Base-by-base conservation (phyloP, 805 yeast genomes). In the Teunomyces gatunensis region DNA sequence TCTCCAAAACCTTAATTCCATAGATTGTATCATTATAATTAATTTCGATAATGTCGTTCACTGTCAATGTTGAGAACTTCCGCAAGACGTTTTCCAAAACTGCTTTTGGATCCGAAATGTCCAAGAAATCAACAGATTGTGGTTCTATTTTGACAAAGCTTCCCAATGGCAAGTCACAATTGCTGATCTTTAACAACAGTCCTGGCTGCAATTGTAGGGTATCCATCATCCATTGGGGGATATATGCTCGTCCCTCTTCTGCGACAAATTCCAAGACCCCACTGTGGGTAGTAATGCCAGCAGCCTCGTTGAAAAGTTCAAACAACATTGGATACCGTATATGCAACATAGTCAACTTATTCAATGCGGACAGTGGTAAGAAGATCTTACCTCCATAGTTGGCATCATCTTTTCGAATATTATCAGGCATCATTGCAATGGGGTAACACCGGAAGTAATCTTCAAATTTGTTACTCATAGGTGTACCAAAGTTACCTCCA, bases 221-320 rank as follows among this genome's bases (percentile, higher is more conserved):
- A 39, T 71, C 77, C 87, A 94, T 80, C 91, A 94, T 91, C 99
- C 99, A 94, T 56, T 88, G 89, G 0, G 99, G 99, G 30, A 94
- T 59, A 63, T 94, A 94, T 2, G 82, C 94, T 47, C 99, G 77
- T 13, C 99, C 99, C 71, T 94, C 99, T 61, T 94, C 98, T 0
- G 99, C 97, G 13, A 88, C 86, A 65, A 94, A 94, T 69, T 94
- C 99, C 51, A 94, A 71, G 25, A 94, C 99, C 61, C 99, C 99
- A 41, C 91, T 87, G 63, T 90, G 96, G 0, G 97, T 89, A 6
- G 63, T 71, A 28, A 74, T 63, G 15, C 67, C 75, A 20, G 79
- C 73, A 32, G 80, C 85, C 56, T 85, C 95, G 47, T 87, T 86
- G 29, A 74, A 72, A 35, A 94, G 69, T 64, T 86, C 87, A 61